phyloP scores from a whole-genome alignment of 768 basidiomycete genomes.

The Suillus decipiens region DNA sequence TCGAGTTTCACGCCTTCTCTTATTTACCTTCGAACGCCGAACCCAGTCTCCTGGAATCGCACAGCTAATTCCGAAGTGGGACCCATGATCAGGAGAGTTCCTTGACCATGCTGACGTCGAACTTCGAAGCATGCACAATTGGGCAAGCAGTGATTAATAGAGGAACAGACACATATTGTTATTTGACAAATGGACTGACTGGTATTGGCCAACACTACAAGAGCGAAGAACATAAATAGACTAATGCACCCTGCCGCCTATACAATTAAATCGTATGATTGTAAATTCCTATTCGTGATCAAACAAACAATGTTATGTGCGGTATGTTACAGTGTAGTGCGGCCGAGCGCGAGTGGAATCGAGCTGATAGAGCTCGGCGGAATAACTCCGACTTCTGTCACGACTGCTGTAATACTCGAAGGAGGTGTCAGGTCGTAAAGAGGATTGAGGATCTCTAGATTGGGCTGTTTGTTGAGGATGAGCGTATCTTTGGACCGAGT shows the following conservation, averaged over 20 bases:
- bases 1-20: neutral
- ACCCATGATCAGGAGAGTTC: neutral
- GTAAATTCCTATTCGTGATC: neutral
- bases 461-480: constrained; percentile 39
- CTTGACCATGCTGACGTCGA: neutral
- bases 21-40: neutral
- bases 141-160: neutral
- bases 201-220: neutral
- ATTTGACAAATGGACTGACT: neutral
- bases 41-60: neutral
- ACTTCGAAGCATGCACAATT: neutral
- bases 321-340: constrained; percentile 12
- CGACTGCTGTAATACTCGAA: constrained; percentile 89
- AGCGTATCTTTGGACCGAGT: constrained; percentile 10
- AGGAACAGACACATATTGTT: neutral
- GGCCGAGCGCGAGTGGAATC: constrained; percentile 66
- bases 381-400: constrained; percentile 95
- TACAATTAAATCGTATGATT: constrained; percentile 3
- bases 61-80: neutral
- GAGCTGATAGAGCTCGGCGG: constrained; percentile 90
- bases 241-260: neutral
- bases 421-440: constrained; percentile 95
- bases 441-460: constrained; percentile 80
- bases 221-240: neutral
- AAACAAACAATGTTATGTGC: neutral